Percentiles rank a stretch among this genome's conserved stretches.
These are phyloP conservation scores for Solanum tarijense DNA, from an alignment of 257 asterid genomes.

Conservation along the genomic window DNA sequence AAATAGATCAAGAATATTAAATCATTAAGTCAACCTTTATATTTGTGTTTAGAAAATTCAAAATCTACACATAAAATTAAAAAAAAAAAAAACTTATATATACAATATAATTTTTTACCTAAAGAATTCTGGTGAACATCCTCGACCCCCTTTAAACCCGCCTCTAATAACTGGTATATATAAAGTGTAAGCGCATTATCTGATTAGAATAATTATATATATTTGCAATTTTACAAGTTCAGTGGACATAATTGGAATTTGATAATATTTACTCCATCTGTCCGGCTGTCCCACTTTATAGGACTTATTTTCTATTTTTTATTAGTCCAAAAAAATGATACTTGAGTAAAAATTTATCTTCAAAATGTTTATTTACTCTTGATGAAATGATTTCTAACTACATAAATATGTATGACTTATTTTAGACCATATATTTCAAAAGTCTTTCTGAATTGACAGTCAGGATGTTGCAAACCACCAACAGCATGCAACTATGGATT, in stretches of 20 bases:
- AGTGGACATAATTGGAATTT: not conserved
- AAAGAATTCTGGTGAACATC: too few species aligned
- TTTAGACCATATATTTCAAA: not conserved
- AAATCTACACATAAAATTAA: not conserved
- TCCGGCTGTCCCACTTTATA: too few species aligned
- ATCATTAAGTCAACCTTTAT: not conserved
- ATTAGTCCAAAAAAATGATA: too few species aligned
- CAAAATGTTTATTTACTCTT: not conserved
- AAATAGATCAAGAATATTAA: too few species aligned
- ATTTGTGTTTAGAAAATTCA: too few species aligned
- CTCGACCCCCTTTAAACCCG: not conserved
- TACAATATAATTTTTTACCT: too few species aligned
- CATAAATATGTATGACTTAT: too few species aligned
- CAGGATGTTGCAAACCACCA: conserved; percentile 99
- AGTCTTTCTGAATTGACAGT: conserved; percentile 23
- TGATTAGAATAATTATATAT: not conserved
- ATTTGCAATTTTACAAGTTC: not conserved
- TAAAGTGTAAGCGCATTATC: not conserved
- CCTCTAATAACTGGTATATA: not conserved
- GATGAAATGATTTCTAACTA: too few species aligned
- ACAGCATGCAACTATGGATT: conserved; percentile 67
- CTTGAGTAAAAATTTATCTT: too few species aligned
- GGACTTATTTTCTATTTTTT: too few species aligned
- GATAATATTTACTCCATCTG: not conserved
- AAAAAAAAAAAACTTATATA: too few species aligned